phyloP scores from a whole-genome alignment of 2,329 filamentous ascomycete species.

The Tolypocladium paradoxum region DNA sequence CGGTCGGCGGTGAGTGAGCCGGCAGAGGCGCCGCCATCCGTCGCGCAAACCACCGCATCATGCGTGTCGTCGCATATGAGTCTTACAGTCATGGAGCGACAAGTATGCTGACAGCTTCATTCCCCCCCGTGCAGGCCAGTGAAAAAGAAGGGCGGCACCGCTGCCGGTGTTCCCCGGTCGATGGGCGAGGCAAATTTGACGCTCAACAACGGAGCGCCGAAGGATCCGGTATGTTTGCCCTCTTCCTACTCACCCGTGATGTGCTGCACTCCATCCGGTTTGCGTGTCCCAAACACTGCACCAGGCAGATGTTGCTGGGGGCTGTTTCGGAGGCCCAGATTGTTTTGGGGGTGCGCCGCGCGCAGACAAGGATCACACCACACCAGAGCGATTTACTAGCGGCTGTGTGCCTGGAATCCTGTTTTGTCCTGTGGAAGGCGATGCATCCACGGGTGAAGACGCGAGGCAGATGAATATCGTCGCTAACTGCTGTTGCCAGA shows the following conservation, averaged over 20 bases:
- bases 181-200: slow-evolving; percentile 55
- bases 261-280: not conserved
- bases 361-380: slow-evolving; percentile 2
- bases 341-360: slow-evolving; percentile 3
- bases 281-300: not conserved
- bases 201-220: slow-evolving; percentile 41
- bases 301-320: not conserved
- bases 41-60: not conserved
- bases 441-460: not conserved
- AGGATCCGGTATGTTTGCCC: slow-evolving; percentile 39
- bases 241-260: not conserved
- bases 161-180: slow-evolving; percentile 56
- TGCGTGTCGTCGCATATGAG: not conserved
- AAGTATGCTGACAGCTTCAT: not conserved
- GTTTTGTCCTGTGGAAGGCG: not conserved
- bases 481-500: slow-evolving; percentile 22
- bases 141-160: slow-evolving; percentile 62
- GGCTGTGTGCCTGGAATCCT: slow-evolving; percentile 1
- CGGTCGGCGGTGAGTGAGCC: not conserved
- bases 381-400: slow-evolving; percentile 1
- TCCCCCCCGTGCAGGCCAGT: slow-evolving; percentile 39
- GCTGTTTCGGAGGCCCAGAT: not conserved
- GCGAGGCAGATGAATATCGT: not conserved
- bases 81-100: not conserved
- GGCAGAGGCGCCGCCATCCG: not conserved